phyloP scores from a whole-genome alignment of 129 eudicot genomes.

The Flaveria ramosissima region DNA sequence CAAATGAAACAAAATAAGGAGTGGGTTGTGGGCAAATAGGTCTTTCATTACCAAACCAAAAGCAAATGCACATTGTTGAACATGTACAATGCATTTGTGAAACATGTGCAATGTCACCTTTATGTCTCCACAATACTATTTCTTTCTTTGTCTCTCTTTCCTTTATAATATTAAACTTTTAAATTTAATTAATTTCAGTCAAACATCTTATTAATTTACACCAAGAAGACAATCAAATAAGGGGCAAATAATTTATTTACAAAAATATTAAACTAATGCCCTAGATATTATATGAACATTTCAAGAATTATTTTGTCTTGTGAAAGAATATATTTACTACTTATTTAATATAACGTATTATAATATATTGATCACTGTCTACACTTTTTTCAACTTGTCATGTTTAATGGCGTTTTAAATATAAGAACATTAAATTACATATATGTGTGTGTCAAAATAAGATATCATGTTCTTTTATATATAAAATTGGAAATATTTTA shows the following conservation, averaged over 20 bases:
- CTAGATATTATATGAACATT: neutral
- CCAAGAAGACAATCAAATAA: neutral
- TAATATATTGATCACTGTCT: neutral
- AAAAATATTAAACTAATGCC: neutral
- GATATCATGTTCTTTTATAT: neutral
- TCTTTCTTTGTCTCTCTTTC: conserved; percentile 34
- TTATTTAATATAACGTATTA: neutral
- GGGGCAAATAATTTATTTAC: neutral
- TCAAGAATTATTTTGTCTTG: neutral
- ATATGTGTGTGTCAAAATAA: neutral
- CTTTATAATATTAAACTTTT: neutral
- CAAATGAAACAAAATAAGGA: conserved; percentile 20
- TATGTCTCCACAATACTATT: conserved; percentile 40
- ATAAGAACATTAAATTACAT: no score
- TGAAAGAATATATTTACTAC: conserved; percentile 1
- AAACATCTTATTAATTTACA: conserved; percentile 13
- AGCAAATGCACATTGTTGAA: conserved; percentile 45
- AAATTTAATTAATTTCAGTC: conserved; percentile 18
- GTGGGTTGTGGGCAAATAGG: conserved; percentile 38
- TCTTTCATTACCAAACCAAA: conserved; percentile 44
- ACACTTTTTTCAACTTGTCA: neutral
- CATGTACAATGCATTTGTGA: conserved; percentile 44
- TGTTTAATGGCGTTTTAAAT: neutral
- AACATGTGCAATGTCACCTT: conserved; percentile 48
- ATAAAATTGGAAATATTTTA: no score